phyloP scores from a whole-genome alignment of 768 basidiomycete genomes.

The Boletellus ananiceps region DNA sequence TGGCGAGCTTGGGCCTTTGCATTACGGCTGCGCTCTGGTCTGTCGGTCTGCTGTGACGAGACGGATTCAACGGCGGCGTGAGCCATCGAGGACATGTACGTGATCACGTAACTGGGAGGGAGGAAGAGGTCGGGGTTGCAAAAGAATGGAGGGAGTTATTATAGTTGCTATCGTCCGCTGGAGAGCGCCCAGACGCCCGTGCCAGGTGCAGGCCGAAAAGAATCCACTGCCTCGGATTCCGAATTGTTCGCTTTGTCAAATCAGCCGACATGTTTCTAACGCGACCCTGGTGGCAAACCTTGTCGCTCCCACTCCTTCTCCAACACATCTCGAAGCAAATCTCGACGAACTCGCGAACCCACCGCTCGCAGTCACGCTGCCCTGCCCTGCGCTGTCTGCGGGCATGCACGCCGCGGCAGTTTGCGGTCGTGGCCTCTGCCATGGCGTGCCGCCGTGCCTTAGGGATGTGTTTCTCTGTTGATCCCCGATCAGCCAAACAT shows the following conservation, averaged over 20 bases:
- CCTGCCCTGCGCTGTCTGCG: not conserved
- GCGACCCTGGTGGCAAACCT: slow-evolving; percentile 36
- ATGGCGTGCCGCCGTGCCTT: slow-evolving; percentile 26
- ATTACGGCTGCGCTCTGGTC: slow-evolving; percentile 82
- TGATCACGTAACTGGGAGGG: slow-evolving; percentile 37
- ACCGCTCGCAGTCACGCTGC: too few species aligned
- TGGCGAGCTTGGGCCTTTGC: slow-evolving; percentile 86
- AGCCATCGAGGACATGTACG: slow-evolving; percentile 56
- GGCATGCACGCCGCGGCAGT: slow-evolving; percentile 17
- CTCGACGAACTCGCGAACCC: slow-evolving; percentile 24
- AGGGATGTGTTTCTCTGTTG: slow-evolving; percentile 40
- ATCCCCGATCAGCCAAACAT: slow-evolving; percentile 57
- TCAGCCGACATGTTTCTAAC: slow-evolving; percentile 32
- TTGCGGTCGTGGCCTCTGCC: slow-evolving; percentile 19
- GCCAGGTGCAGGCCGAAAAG: slow-evolving; percentile 4
- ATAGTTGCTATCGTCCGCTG: slow-evolving; percentile 25
- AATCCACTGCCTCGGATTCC: slow-evolving; percentile 39
- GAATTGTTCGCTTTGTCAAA: slow-evolving; percentile 45
- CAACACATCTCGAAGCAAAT: slow-evolving; percentile 32
- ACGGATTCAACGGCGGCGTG: slow-evolving; percentile 44
- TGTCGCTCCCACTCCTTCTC: slow-evolving; percentile 18
- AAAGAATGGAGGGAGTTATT: slow-evolving; percentile 37
- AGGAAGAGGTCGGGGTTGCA: slow-evolving; percentile 49
- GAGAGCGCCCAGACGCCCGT: slow-evolving; percentile 25
- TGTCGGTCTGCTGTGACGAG: slow-evolving; percentile 45